Percentiles rank a stretch among this genome's conserved stretches.
phyloP scores from a whole-genome alignment of 164 flowering plant genomes.

The Vitis labrusca region DNA sequence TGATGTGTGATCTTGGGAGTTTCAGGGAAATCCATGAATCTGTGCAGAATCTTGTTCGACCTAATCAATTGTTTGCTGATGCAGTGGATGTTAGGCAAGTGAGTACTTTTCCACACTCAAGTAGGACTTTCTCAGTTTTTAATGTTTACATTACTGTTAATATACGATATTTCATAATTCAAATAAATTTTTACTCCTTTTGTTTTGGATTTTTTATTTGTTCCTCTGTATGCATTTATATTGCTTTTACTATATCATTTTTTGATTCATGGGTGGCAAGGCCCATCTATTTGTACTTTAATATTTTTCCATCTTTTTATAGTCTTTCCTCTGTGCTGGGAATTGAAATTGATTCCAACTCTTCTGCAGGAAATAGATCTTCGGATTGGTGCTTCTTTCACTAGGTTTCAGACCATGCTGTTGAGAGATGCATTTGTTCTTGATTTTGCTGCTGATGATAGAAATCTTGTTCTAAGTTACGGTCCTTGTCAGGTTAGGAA shows the following conservation, averaged over 20 bases:
- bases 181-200: background rate
- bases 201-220: background rate
- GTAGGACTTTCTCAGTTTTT: background rate
- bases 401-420: constrained; percentile 96
- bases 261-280: no score
- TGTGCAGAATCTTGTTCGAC: constrained; percentile 67
- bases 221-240: background rate
- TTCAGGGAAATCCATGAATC: constrained; percentile 80
- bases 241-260: background rate
- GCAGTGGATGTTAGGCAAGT: constrained; percentile 99
- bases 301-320: no score
- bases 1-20: constrained; percentile 9
- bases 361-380: constrained; percentile 85
- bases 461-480: constrained; percentile 78
- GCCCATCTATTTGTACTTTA: no score
- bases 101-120: constrained; percentile 15
- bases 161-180: no score
- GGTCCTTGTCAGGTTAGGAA: constrained; percentile 93
- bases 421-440: constrained; percentile 75
- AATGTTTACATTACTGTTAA: no score
- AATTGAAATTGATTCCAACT: background rate
- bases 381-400: constrained; percentile 97
- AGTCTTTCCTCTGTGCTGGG: background rate
- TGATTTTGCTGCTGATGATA: constrained; percentile 58
- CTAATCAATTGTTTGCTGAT: constrained; percentile 75